Evolutionary conservation across 257 asterid species (phyloP).

Genomic region (Solanum habrochaites): DNA sequence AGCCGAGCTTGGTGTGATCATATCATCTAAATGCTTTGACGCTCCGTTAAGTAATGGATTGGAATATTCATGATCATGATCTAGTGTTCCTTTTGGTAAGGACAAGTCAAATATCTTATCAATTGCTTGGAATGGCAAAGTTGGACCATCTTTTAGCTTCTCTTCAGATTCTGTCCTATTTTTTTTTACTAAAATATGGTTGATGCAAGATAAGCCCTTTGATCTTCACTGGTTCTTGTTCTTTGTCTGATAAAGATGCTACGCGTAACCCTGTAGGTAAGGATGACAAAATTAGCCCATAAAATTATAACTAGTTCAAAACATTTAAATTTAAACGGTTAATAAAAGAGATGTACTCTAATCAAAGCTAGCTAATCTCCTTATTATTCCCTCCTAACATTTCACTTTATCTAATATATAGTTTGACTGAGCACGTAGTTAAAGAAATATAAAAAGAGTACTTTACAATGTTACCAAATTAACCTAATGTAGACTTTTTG

Average conservation of each 20-base stretch:
- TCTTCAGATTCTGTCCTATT: constrained; percentile 13
- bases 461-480: no score
- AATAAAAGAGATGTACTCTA: background rate
- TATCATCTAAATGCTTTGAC: constrained; percentile 1
- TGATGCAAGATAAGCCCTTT: constrained; percentile 14
- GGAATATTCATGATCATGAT: constrained; percentile 11
- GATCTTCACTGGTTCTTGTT: constrained; percentile 2
- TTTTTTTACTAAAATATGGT: constrained; percentile 11
- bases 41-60: constrained; percentile 8
- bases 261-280: background rate
- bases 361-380: background rate
- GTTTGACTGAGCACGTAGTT: background rate
- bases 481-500: no score
- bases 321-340: background rate
- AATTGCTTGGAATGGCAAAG: constrained; percentile 5
- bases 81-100: constrained; percentile 2
- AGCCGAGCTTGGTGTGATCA: background rate
- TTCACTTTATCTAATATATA: no score
- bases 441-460: no score
- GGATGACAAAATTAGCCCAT: background rate
- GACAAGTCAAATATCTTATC: constrained; percentile 11
- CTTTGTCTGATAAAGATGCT: background rate
- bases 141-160: constrained; percentile 2
- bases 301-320: background rate
- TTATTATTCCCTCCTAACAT: no score